Percentiles rank a stretch among this genome's conserved stretches.
Conservation (phyloP, 345 rosid genomes). For the Pistacia atlantica region DNA sequence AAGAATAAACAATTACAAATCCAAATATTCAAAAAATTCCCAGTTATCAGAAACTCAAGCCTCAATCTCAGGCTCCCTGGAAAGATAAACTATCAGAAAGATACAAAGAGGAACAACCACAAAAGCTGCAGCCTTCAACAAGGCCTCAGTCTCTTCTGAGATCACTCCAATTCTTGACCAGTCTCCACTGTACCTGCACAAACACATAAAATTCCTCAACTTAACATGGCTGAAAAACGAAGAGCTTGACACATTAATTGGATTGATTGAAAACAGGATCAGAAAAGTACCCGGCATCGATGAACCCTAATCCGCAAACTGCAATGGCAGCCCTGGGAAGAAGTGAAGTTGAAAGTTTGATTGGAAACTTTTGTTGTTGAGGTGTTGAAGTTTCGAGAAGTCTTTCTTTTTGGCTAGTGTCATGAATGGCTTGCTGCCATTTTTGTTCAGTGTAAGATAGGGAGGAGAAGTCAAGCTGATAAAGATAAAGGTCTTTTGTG, state of each 20-base stretch:
- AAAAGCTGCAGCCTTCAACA: constrained; percentile 71
- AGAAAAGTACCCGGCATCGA: constrained; percentile 71
- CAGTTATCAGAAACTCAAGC: constrained; percentile 12
- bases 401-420: constrained; percentile 41
- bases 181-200: constrained; percentile 78
- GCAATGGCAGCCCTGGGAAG: constrained; percentile 48
- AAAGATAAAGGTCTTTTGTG: constrained; percentile 27
- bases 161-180: constrained; percentile 95
- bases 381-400: constrained; percentile 23
- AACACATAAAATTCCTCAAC: neutral
- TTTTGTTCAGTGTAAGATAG: constrained; percentile 22
- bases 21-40: neutral
- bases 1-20: neutral
- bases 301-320: constrained; percentile 62
- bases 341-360: constrained; percentile 32
- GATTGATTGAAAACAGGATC: no score
- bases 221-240: neutral
- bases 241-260: neutral
- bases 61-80: constrained; percentile 33
- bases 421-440: neutral
- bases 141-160: constrained; percentile 62
- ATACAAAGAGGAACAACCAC: constrained; percentile 69
- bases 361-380: constrained; percentile 18
- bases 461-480: neutral
- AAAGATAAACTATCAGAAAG: constrained; percentile 44